These are phyloP conservation scores for Botrytis tulipae DNA, from an alignment of 2,329 filamentous ascomycete genomes.

Conservation along the genomic window DNA sequence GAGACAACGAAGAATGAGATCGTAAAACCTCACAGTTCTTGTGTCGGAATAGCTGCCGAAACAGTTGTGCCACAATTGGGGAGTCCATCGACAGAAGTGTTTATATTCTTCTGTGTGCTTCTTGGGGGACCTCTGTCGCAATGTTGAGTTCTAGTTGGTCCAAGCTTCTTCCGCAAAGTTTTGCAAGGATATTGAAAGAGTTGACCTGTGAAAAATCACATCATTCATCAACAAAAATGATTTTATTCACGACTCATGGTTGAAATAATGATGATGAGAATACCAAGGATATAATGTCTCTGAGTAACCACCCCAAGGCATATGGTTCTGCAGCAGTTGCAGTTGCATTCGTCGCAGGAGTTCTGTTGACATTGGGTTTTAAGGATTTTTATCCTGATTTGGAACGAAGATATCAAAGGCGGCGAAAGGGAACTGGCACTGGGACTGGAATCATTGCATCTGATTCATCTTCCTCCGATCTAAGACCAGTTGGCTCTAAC, in stretches of 20 bases:
- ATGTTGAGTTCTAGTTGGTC: conserved; percentile 36
- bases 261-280: conserved; percentile 19
- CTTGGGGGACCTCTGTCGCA: conserved; percentile 24
- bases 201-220: conserved; percentile 12
- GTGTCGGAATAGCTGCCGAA: conserved; percentile 81
- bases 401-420: conserved; percentile 60
- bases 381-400: conserved; percentile 79
- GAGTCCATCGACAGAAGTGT: conserved; percentile 63
- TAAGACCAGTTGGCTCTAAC: conserved; percentile 34
- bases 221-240: conserved; percentile 4
- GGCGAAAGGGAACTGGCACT: conserved; percentile 32
- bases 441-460: conserved; percentile 21
- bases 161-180: conserved; percentile 38
- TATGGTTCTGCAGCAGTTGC: conserved; percentile 66
- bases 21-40: conserved; percentile 59
- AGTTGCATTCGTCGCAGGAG: conserved; percentile 73
- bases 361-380: conserved; percentile 71
- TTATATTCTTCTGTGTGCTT: conserved; percentile 25
- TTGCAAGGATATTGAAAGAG: conserved; percentile 17
- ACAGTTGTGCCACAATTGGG: conserved; percentile 71
- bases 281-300: conserved; percentile 48
- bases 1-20: conserved; percentile 39
- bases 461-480: conserved; percentile 25
- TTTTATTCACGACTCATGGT: conserved; percentile 1
- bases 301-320: conserved; percentile 59